Conservation (phyloP, 2,329 filamentous ascomycete species). For the Colletotrichum sp. region DNA sequence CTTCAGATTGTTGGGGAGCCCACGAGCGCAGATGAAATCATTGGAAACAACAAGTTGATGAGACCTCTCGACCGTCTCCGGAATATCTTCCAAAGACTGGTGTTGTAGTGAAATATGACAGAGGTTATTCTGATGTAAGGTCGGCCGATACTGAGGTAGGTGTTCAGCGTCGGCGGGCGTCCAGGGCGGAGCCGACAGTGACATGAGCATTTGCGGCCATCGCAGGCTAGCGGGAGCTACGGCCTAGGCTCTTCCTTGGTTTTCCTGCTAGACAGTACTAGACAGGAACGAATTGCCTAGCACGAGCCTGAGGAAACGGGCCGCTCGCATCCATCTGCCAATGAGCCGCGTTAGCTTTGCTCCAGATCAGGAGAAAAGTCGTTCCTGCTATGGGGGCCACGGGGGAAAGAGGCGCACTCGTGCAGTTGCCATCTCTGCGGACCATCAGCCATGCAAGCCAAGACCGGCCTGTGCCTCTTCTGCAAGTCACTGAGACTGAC, state of each 20-base stretch:
- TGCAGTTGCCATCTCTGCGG: neutral
- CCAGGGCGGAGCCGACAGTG: neutral
- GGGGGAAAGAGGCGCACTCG: neutral
- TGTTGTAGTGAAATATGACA: neutral
- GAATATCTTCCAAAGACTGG: neutral
- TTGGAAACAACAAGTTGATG: neutral
- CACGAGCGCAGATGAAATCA: neutral
- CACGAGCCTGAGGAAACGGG: slow-evolving; percentile 6
- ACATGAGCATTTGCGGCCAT: neutral
- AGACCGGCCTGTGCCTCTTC: neutral
- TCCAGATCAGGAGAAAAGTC: neutral
- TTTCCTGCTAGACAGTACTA: neutral
- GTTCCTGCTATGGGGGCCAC: neutral
- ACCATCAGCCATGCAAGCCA: slow-evolving; percentile 2
- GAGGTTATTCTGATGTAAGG: slow-evolving; percentile 1
- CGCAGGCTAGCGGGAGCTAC: neutral
- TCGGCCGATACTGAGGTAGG: neutral
- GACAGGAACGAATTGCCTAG: neutral
- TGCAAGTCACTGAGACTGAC: neutral
- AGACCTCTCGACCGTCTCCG: neutral
- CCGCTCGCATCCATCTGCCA: neutral
- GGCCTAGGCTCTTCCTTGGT: neutral
- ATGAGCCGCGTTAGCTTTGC: neutral
- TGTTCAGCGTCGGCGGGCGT: neutral
- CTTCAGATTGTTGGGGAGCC: neutral